A percentile compares a stretch with the other conserved stretches of the same genome.
Evolutionary conservation across 177 flowering plant species (phyloP).

Genomic region (Vitis hybrid): DNA sequence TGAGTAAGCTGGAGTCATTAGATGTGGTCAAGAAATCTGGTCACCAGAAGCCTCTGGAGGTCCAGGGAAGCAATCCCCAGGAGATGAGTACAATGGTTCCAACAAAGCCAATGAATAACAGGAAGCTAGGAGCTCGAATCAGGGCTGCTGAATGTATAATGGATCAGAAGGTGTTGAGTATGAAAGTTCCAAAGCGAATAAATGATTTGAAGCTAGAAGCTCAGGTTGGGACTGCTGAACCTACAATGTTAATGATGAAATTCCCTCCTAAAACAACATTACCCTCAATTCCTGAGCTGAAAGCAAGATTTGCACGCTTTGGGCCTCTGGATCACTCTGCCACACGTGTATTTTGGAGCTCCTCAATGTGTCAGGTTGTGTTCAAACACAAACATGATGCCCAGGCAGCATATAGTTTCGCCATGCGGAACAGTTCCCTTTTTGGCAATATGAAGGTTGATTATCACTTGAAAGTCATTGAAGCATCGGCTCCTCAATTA

Average conservation of each 20-base stretch:
- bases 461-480: background rate
- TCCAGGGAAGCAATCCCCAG: too few relatives aligned
- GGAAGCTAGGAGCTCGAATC: too few relatives aligned
- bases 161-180: too few relatives aligned
- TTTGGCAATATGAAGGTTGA: slow-evolving; percentile 12
- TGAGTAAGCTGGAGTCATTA: background rate
- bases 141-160: too few relatives aligned
- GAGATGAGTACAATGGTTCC: too few relatives aligned
- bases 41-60: background rate
- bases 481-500: background rate
- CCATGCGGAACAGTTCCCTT: slow-evolving; percentile 13
- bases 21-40: background rate
- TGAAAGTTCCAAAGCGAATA: too few relatives aligned
- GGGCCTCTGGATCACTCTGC: slow-evolving; percentile 20
- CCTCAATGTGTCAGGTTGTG: slow-evolving; percentile 21
- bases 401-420: slow-evolving; percentile 18
- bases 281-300: slow-evolving; percentile 29
- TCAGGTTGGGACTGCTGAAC: slow-evolving; percentile 12
- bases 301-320: slow-evolving; percentile 32
- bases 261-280: slow-evolving; percentile 19
- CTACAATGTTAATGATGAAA: slow-evolving; percentile 30
- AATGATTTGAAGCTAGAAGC: background rate
- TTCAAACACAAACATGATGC: slow-evolving; percentile 25
- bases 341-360: slow-evolving; percentile 23
- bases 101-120: too few relatives aligned